phyloP scores from a whole-genome alignment of 2,329 filamentous ascomycete species.

The Cercospora sp. region DNA sequence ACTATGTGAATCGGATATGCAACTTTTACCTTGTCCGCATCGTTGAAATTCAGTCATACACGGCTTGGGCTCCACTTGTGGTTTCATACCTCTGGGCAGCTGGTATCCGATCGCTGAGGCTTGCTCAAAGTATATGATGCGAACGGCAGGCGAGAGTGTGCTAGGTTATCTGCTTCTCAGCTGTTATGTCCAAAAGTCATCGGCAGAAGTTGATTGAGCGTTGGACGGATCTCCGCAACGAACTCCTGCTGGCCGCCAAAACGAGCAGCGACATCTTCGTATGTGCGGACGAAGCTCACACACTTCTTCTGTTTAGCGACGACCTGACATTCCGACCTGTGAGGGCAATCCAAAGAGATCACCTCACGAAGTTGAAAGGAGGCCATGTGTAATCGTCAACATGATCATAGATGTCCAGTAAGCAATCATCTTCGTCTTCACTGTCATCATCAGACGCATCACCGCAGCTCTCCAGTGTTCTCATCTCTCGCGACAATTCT shows the following conservation, averaged over 20 bases:
- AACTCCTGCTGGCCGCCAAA: background rate
- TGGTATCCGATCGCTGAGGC: background rate
- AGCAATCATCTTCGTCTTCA: background rate
- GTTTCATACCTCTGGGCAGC: background rate
- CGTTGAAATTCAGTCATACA: background rate
- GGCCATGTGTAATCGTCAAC: conserved; percentile 18
- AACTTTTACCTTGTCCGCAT: background rate
- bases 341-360: background rate
- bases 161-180: background rate
- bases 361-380: conserved; percentile 12
- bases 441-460: conserved; percentile 5
- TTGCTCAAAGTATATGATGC: background rate
- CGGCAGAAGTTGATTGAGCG: background rate
- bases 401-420: conserved; percentile 10
- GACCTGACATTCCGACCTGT: background rate
- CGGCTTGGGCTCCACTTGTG: background rate
- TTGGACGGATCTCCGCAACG: background rate
- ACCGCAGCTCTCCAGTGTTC: background rate
- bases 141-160: background rate
- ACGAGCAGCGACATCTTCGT: background rate
- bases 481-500: conserved; percentile 7
- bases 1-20: background rate
- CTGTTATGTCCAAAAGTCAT: background rate
- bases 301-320: background rate
- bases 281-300: background rate